Evolutionary conservation across 1,284 basidiomycete genomes (phyloP).

Genomic region (Cutaneotrichosporon dermatis): DNA sequence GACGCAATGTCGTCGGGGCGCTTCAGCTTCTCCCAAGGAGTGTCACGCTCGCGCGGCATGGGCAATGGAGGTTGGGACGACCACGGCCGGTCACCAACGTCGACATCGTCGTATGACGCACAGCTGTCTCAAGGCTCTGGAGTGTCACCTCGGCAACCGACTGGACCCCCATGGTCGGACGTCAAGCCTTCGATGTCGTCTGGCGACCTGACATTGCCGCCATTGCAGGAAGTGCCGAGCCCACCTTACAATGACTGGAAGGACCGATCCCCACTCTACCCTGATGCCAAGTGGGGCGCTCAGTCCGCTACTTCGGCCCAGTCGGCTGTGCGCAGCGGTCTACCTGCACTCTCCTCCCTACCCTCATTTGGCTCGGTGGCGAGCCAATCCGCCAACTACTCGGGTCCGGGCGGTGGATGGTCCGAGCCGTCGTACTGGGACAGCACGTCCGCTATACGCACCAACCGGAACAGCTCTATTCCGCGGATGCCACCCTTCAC

Average conservation of each 20-base stretch:
- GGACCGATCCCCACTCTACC: slow-evolving; percentile 5
- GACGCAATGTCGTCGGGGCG: not conserved
- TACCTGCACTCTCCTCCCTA: slow-evolving; percentile 5
- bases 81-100: slow-evolving; percentile 12
- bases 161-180: not conserved
- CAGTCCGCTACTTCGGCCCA: not conserved
- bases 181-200: not conserved
- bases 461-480: slow-evolving; percentile 1
- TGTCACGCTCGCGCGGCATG: not conserved
- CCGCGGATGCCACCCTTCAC: slow-evolving; percentile 7
- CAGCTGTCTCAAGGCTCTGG: slow-evolving; percentile 12
- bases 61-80: slow-evolving; percentile 9
- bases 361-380: slow-evolving; percentile 13
- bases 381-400: slow-evolving; percentile 2
- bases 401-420: not conserved
- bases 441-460: not conserved
- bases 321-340: slow-evolving; percentile 4
- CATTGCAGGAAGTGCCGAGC: slow-evolving; percentile 12
- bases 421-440: slow-evolving; percentile 4
- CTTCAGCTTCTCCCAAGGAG: slow-evolving; percentile 1
- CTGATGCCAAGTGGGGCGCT: slow-evolving; percentile 7
- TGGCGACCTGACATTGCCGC: slow-evolving; percentile 10
- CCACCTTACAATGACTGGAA: slow-evolving; percentile 14
- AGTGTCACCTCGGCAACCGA: slow-evolving; percentile 5
- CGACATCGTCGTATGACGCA: slow-evolving; percentile 10